Evolutionary conservation across 768 basidiomycete genomes (phyloP).

Genomic region (Daedaleopsis nitida): DNA sequence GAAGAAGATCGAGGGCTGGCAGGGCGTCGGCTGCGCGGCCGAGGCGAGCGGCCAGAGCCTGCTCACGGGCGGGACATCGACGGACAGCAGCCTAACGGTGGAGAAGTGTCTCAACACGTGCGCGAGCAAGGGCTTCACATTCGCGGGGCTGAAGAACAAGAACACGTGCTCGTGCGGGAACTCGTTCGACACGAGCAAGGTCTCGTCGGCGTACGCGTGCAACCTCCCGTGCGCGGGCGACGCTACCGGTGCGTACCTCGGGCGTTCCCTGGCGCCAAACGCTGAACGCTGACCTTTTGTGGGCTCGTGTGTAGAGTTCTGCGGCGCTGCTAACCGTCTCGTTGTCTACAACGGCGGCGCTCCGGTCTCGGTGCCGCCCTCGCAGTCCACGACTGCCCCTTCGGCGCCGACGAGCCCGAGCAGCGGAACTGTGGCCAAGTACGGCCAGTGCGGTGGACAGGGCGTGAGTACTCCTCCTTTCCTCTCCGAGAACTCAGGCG

Average conservation of each 20-base stretch:
- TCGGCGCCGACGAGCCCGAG: not conserved
- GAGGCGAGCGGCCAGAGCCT: not conserved
- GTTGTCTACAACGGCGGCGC: constrained; percentile 1
- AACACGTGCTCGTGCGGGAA: constrained; percentile 4
- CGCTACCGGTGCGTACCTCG: not conserved
- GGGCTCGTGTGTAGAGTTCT: not conserved
- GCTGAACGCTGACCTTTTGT: not conserved
- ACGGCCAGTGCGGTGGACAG: constrained; percentile 6
- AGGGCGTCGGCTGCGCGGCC: constrained; percentile 1
- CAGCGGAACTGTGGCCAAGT: not conserved
- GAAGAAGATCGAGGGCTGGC: constrained; percentile 2
- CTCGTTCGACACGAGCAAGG: constrained; percentile 6
- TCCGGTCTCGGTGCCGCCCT: constrained; percentile 1
- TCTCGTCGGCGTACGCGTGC: constrained; percentile 1
- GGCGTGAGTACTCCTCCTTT: not conserved
- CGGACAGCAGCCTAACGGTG: not conserved
- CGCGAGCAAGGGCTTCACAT: not conserved
- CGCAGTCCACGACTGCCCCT: not conserved
- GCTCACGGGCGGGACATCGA: constrained; percentile 3
- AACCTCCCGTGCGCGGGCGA: constrained; percentile 1
- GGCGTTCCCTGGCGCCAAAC: not conserved
- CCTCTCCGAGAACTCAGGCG: not conserved
- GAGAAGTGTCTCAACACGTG: constrained; percentile 1
- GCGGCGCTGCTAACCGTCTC: constrained; percentile 4
- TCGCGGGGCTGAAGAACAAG: constrained; percentile 4